Evolutionary conservation across 441 rosid genomes (phyloP), one percentile per base, ranked within the genome.

Genomic region (Arabidopsis lyrata): DNA sequence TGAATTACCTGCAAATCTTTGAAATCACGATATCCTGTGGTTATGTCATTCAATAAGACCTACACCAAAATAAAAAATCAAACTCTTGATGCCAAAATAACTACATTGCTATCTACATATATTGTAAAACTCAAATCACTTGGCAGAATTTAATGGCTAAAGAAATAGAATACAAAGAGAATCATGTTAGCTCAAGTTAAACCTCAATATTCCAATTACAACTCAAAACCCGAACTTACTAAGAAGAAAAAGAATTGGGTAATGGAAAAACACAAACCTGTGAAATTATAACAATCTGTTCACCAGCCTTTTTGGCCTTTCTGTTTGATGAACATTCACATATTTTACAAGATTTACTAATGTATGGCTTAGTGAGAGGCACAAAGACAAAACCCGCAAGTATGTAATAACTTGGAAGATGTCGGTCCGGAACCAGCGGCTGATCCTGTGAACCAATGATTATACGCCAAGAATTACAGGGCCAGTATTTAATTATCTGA

Each of bases 331-430:
- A 6, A 24, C 57, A 24, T 5, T 52, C 14, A 24, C 32, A 52
- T 24, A 24, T 22, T 0, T 2, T 8, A 10, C 0, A 0, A 1
- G 32, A 50, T 5, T 0, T 0, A 5, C 5, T 12, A 24, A 47
- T 3, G 31, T 52, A 41, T 39, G 65, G 11, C 50, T 22, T 7
- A 8, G 65, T 22, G 34, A 60, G 49, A 60, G 65, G 18, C 35
- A 60, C 34, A 14, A 60, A 60, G 20, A 59, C 48, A 59, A 59
- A 59, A 38, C 64, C 65, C 34, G 20, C 65, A 39, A 41, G 16
- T 18, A 59, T 59, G 48, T 59, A 59, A 39, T 59, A 59, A 59
- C 64, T 18, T 38, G 47, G 64, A 59, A 38, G 48, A 20, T 6
- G 14, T 36, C 3, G 45, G 10, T 20, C 9, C 14, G 64, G 64